A percentile compares a stretch with the other conserved stretches of the same genome.
Evolutionary conservation across 176 grass and related monocot species (phyloP).

Genomic region (Avena sativa): DNA sequence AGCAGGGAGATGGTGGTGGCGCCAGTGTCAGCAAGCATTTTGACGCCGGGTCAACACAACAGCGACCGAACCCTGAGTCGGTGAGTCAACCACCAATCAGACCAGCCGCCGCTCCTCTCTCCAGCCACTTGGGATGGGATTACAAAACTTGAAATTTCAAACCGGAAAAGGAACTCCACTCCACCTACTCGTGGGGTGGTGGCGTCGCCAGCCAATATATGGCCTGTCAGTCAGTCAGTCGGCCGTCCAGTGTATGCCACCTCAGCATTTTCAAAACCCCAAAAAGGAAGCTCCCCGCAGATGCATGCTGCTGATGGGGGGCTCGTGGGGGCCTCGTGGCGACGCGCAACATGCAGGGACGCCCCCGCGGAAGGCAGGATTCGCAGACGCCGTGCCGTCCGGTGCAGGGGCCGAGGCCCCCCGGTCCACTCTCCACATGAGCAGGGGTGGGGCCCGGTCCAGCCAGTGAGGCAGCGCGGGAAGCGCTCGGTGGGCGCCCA

Average conservation of each 20-base stretch:
- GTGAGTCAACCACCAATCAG: background rate
- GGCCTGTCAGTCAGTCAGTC: no score
- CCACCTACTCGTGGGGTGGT: background rate
- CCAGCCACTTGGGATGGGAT: background rate
- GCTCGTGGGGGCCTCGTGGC: no score
- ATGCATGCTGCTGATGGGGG: no score
- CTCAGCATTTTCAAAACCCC: no score
- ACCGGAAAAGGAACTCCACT: background rate
- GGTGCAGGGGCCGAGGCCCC: background rate
- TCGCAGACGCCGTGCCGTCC: background rate
- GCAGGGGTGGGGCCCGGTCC: background rate
- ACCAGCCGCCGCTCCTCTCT: background rate
- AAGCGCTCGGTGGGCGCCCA: no score
- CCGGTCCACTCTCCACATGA: background rate
- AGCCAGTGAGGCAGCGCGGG: no score
- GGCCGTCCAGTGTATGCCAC: no score
- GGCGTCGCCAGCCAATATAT: no score
- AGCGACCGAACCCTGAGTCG: background rate
- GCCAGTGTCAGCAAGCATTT: constrained; percentile 19
- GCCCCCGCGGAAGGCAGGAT: background rate
- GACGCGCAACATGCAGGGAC: background rate
- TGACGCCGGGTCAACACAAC: constrained; percentile 8
- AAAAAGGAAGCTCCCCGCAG: no score
- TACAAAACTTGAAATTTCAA: background rate
- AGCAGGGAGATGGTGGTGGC: background rate